Conservation (phyloP, 2,329 filamentous ascomycete species). For the Fusarium humuli region DNA sequence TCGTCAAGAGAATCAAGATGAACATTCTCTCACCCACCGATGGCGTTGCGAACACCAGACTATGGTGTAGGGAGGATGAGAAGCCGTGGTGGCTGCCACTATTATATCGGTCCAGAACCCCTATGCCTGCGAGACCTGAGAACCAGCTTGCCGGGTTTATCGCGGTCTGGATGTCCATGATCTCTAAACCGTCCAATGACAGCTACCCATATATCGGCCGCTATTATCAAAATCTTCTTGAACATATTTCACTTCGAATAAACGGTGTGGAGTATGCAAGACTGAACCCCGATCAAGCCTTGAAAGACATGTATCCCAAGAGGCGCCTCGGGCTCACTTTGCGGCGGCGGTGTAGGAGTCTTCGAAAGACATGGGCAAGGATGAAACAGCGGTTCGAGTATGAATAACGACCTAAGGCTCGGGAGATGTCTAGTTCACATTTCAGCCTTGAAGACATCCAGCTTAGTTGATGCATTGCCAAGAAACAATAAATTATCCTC, state of each 20-base stretch:
- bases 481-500: no score
- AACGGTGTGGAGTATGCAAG: neutral
- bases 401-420: neutral
- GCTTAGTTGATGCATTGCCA: no score
- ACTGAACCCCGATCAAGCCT: neutral
- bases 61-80: neutral
- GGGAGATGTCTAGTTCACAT: no score
- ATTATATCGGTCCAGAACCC: no score
- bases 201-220: no score
- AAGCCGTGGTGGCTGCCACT: no score
- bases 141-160: no score
- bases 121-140: no score
- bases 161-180: no score
- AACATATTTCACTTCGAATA: neutral
- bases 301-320: neutral
- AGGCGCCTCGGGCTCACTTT: neutral
- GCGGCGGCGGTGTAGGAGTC: neutral
- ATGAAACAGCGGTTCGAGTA: neutral
- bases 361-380: neutral
- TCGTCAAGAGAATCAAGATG: conserved; percentile 10
- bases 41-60: neutral
- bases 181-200: no score
- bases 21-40: conserved; percentile 15
- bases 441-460: no score
- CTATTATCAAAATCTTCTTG: neutral